Percentiles rank a stretch among this genome's conserved stretches.
phyloP scores from a whole-genome alignment of 192 early-diverging fungal genomes.

The Coemansia aciculifera region DNA sequence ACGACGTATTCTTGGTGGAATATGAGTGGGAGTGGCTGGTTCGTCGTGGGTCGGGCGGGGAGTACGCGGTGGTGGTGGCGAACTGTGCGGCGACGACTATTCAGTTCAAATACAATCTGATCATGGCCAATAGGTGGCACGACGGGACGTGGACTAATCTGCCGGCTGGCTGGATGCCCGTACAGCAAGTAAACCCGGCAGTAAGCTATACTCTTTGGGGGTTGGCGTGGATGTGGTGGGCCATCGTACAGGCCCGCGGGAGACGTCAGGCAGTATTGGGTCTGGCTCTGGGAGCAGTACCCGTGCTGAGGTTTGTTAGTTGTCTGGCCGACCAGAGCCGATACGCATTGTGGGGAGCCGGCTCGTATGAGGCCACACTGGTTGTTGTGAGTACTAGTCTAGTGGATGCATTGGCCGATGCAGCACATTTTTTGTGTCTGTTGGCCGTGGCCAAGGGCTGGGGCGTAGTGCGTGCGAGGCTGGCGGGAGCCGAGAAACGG shows the following conservation, averaged over 20 bases:
- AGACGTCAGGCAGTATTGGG: slow-evolving; percentile 14
- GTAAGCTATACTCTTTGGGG: slow-evolving; percentile 43
- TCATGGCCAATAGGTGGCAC: slow-evolving; percentile 50
- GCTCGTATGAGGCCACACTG: slow-evolving; percentile 46
- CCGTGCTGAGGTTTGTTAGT: slow-evolving; percentile 39
- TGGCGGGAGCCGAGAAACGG: slow-evolving; percentile 45
- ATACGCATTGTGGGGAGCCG: slow-evolving; percentile 29
- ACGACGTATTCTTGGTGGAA: slow-evolving; percentile 51
- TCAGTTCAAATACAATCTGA: slow-evolving; percentile 56
- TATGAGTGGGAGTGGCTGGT: slow-evolving; percentile 55
- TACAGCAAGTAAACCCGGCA: slow-evolving; percentile 34
- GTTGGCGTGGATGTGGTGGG: slow-evolving; percentile 24
- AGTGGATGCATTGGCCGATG: slow-evolving; percentile 46
- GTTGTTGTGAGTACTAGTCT: slow-evolving; percentile 45
- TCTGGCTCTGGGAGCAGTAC: slow-evolving; percentile 27
- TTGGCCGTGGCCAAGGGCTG: slow-evolving; percentile 49
- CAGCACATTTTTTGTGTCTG: slow-evolving; percentile 27
- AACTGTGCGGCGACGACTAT: slow-evolving; percentile 51
- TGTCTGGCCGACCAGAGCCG: slow-evolving; percentile 50
- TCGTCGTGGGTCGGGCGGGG: slow-evolving; percentile 24
- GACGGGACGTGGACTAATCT: slow-evolving; percentile 48
- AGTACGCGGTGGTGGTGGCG: slow-evolving; percentile 52
- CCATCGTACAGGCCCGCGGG: not conserved
- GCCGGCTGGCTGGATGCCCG: slow-evolving; percentile 51
- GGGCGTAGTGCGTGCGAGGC: slow-evolving; percentile 42